Percentiles rank a stretch among this genome's conserved stretches.
phyloP scores from a whole-genome alignment of 2,329 filamentous ascomycete genomes.

The Sclerotinia sclerotiorum region DNA sequence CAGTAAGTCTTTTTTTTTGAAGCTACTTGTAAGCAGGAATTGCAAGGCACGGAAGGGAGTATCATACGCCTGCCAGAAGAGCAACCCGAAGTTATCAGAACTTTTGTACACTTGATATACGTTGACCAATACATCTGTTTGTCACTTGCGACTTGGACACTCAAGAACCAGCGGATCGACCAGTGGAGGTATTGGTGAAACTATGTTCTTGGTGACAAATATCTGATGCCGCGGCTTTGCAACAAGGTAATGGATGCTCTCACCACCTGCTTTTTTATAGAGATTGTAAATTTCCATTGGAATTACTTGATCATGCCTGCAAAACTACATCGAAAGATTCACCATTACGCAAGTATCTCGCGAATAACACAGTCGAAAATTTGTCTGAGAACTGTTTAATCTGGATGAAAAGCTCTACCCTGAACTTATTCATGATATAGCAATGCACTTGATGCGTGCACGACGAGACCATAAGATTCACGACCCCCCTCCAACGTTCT shows the following conservation, averaged over 20 bases:
- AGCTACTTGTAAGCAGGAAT: constrained; percentile 24
- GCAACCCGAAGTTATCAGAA: background rate
- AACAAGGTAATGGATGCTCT: constrained; percentile 1
- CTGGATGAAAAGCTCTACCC: background rate
- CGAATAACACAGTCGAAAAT: fast-evolving
- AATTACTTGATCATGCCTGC: background rate
- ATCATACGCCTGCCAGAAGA: constrained; percentile 21
- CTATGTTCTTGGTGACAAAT: constrained; percentile 5
- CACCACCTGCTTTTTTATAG: too few species aligned
- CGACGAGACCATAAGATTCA: background rate
- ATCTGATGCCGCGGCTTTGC: background rate
- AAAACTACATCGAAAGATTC: background rate
- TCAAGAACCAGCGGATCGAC: background rate
- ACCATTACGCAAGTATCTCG: background rate
- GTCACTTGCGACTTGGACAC: too few species aligned
- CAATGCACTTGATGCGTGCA: background rate
- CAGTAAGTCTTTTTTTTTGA: constrained; percentile 25
- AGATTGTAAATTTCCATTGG: background rate
- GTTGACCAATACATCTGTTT: background rate
- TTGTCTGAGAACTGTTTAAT: background rate
- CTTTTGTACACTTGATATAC: constrained; percentile 1
- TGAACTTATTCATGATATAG: background rate
- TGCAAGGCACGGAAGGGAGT: constrained; percentile 11
- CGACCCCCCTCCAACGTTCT: background rate
- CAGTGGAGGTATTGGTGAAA: background rate